phyloP scores from a whole-genome alignment of 2,329 filamentous ascomycete genomes.

The Xylaria sp. region DNA sequence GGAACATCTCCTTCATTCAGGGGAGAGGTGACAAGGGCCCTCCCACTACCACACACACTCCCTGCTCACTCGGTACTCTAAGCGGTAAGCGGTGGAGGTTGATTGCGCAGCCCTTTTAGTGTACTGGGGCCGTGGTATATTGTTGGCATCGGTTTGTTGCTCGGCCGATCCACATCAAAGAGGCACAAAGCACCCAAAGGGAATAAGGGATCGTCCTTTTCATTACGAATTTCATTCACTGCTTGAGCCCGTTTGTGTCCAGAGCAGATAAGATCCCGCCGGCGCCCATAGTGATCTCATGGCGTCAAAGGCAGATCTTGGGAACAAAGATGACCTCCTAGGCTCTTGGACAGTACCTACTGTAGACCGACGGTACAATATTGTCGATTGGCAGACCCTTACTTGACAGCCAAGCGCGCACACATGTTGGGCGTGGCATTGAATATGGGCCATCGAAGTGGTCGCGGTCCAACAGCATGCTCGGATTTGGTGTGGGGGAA shows the following conservation, averaged over 20 bases:
- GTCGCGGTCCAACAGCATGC: slow-evolving; percentile 14
- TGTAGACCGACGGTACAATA: not conserved
- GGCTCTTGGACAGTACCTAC: too few relatives aligned
- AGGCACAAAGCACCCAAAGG: not conserved
- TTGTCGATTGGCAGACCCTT: slow-evolving; percentile 19
- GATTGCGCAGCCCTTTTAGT: slow-evolving; percentile 12
- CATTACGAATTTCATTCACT: slow-evolving; percentile 17
- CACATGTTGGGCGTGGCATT: slow-evolving; percentile 11
- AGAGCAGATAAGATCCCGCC: not conserved
- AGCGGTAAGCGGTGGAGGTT: slow-evolving; percentile 26
- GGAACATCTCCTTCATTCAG: slow-evolving; percentile 27
- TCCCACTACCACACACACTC: too few relatives aligned
- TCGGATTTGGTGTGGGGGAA: slow-evolving; percentile 20
- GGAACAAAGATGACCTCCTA: not conserved
- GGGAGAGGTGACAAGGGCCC: slow-evolving; percentile 13
- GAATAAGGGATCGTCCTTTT: slow-evolving; percentile 15
- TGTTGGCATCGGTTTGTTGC: slow-evolving; percentile 4
- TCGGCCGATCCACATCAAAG: slow-evolving; percentile 18
- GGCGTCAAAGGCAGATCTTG: not conserved
- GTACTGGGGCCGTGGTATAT: slow-evolving; percentile 9
- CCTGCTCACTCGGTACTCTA: not conserved
- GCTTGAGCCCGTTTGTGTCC: slow-evolving; percentile 1
- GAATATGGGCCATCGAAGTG: slow-evolving; percentile 12
- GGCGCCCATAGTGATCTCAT: not conserved
- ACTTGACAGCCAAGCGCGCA: slow-evolving; percentile 21